These are phyloP conservation scores for Crepidotus variabilis DNA, from an alignment of 768 basidiomycete species.

Conservation along the genomic window DNA sequence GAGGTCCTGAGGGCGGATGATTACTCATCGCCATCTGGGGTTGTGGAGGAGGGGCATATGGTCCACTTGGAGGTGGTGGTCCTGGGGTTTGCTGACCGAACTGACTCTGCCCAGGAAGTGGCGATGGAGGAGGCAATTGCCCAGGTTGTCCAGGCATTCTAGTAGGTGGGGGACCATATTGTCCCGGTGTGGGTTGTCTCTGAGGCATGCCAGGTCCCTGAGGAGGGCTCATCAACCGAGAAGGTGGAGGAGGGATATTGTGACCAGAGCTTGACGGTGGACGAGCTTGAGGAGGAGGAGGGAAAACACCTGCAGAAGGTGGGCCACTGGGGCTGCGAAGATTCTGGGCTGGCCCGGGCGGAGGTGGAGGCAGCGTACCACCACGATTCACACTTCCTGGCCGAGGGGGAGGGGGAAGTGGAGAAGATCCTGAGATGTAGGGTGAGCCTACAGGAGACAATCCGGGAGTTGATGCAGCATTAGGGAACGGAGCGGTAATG, in stretches of 20 bases:
- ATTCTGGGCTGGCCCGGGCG: slow-evolving; percentile 29
- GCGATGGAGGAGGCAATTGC: slow-evolving; percentile 39
- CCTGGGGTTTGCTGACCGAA: slow-evolving; percentile 6
- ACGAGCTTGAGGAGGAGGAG: slow-evolving; percentile 19
- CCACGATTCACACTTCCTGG: slow-evolving; percentile 57
- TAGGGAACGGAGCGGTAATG: slow-evolving; percentile 89
- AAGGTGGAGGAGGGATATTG: slow-evolving; percentile 23
- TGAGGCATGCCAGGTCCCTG: slow-evolving; percentile 29
- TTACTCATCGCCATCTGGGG: not conserved
- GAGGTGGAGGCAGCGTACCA: slow-evolving; percentile 37
- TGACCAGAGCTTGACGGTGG: slow-evolving; percentile 19
- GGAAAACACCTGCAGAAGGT: slow-evolving; percentile 18
- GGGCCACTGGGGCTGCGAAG: slow-evolving; percentile 26
- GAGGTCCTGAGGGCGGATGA: slow-evolving; percentile 2
- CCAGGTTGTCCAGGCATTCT: slow-evolving; percentile 34
- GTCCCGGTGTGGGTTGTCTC: slow-evolving; percentile 43
- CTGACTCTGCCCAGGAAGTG: slow-evolving; percentile 22
- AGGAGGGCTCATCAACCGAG: slow-evolving; percentile 45
- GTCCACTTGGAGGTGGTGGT: slow-evolving; percentile 28
- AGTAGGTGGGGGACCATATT: slow-evolving; percentile 43
- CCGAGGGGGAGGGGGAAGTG: slow-evolving; percentile 61
- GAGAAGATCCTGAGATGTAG: slow-evolving; percentile 38
- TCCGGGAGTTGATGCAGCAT: slow-evolving; percentile 45
- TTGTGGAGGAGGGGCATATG: slow-evolving; percentile 41
- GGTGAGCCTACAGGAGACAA: slow-evolving; percentile 44